Evolutionary conservation across 2,329 filamentous ascomycete genomes (phyloP), one percentile per base, ranked within the genome.

Genomic region (Microsporum canis): DNA sequence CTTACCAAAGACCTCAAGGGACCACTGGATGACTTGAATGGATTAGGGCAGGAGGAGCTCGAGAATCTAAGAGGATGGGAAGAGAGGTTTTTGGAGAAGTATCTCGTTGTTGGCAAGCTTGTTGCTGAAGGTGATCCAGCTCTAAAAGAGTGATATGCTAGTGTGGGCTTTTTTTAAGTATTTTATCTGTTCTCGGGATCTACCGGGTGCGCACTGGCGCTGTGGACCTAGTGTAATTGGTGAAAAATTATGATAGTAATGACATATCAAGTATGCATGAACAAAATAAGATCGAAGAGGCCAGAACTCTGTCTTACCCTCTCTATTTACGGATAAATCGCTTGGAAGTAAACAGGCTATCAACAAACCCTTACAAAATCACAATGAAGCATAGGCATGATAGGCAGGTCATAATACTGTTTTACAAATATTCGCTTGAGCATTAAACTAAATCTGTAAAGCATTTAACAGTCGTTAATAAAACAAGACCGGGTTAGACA

Each of bases 41-140:
- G 86, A 61, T 75, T 97, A 63, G 84, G 84, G 4, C 73, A 72
- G 0, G 90, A 92, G 62, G 86, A 95, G 79, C 77, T 88, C 76
- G 91, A 95, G 73, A 88, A 91, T 57, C 77, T 96, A 73, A 80
- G 82, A 68, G 90, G 89, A 1, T 99, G 94, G 94, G 91, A 96
- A 78, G 90, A 95, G 77, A 82, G 91, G 66, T 99, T 99, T 73
- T 77, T 82, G 63, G 88, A 92, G 75, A 97, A 99, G 81, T 99
- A 99, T 75, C 78, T 96, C 29, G 84, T 97, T n/a, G 90, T 99
- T 12, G 94, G 94, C 23, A 88, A 84, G 76, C 75, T 99, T 69
- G 88, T 96, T 60, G 78, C 84, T 56, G 83, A 84, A 63, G 81
- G 82, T 10, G 77, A 83, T 64, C 69, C 71, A 57, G 74, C 73